Conservation (phyloP, 2,329 filamentous ascomycete species). For the Monosporascus ibericus region DNA sequence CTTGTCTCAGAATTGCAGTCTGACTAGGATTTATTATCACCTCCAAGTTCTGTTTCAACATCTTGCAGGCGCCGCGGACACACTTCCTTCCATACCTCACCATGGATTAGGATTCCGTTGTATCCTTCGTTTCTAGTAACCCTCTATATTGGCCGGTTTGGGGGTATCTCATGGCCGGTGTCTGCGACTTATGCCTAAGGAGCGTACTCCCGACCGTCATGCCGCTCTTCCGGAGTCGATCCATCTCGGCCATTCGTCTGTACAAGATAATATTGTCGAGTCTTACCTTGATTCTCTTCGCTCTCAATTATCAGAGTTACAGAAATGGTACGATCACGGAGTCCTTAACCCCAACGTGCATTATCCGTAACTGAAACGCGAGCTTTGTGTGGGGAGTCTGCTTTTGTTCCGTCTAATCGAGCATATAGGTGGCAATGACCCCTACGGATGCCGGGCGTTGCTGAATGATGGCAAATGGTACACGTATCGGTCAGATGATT, state of each 20-base stretch:
- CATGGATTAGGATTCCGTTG: neutral
- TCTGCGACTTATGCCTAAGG: neutral
- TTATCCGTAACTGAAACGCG: neutral
- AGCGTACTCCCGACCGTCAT: neutral
- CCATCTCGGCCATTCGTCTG: neutral
- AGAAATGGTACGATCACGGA: neutral
- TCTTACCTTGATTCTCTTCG: neutral
- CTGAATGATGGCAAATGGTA: conserved; percentile 21
- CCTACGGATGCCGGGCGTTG: conserved; percentile 19
- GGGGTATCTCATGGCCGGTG: neutral
- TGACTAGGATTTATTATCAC: too few species aligned
- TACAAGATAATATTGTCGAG: neutral
- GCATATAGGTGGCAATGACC: conserved; percentile 16
- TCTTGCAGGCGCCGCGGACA: neutral
- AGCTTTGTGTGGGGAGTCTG: neutral
- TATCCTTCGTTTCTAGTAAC: neutral
- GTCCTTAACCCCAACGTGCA: neutral
- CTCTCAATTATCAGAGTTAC: neutral
- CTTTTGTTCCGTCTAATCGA: conserved; percentile 8
- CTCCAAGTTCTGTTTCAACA: neutral
- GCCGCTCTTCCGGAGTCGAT: neutral
- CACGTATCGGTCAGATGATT: conserved; percentile 3
- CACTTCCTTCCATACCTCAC: neutral
- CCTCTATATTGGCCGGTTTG: neutral
- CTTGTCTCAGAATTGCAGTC: too few species aligned